Evolutionary conservation across 2,329 filamentous ascomycete genomes (phyloP), one percentile per base, ranked within the genome.

Genomic region (Aspergillus pseudoterreus): DNA sequence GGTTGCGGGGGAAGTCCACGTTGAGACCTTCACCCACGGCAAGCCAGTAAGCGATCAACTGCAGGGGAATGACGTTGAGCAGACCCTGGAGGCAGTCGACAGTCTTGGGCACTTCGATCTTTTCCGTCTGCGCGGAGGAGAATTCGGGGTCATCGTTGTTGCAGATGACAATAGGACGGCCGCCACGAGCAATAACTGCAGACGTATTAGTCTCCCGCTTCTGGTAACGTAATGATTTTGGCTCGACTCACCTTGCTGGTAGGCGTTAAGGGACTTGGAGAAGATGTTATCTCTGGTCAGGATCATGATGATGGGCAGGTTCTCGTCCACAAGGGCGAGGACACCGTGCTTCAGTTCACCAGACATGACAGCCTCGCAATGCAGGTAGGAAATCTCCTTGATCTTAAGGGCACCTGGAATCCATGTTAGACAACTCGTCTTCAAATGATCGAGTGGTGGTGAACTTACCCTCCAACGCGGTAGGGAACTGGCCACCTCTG

Each of bases 331-430:
- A 57, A 99, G 82, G 48, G 94, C 94, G 70, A 99, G 80, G 47
- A 99, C 94, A 81, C 94, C 94, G 75, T 99, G 94, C 84, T 99
- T 99, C 66, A 99, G 83, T 78, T 99, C 94, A 75, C 94, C 94
- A 59, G 94, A 97, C 94, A 99, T 99, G 80, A 99, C 94, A 64
- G 94, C 94, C 79, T 99, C 94, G 75, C 94, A 99, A 77, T 99
- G 94, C 54, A 99, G 88, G 76, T 99, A 99, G 15, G 92, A 97
- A 67, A 99, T 99, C 78, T 99, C 94, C 84, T 99, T 99, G 76
- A 99, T 99, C 82, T 99, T 99, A 63, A 99, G 82, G 45, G 94
- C 94, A 76, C 90, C 78, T 80, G 49, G 41, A 54, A 21, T 38
- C 42, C 30, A 47, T 43, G 47, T 64, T 45, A 64, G 54, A 32